Evolutionary conservation across 129 eudicot genomes (phyloP), one percentile per base, ranked within the genome.

Genomic region (Helichrysum umbraculigerum): DNA sequence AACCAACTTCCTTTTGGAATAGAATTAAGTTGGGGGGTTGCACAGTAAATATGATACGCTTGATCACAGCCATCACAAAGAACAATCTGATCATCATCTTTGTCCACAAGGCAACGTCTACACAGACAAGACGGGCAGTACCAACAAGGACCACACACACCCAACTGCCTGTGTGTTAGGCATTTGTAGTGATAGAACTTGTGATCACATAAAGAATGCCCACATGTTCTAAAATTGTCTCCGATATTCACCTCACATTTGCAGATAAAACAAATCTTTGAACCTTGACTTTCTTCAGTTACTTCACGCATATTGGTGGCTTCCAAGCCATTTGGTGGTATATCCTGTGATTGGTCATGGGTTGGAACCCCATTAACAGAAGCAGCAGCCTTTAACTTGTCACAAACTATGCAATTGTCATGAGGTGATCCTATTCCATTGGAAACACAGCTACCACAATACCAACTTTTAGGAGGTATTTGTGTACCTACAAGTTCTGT

Each of bases 41-140:
- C 79, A 78, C 98, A 94, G 70, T 88, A 91, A 16, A 83, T 84
- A 66, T 94, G 98, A 70, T 86, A 94, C 7, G 90, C 98, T 57
- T 89, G 87, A 86, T 94, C 98, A 76, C 98, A 91, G 10, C 89
- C 96, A 37, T 94, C 98, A 79, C 98, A 94, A 47, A 94, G 57
- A 37, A 94, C 90, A 28, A 94, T 89, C 72, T 87, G 83, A 63
- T 94, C 90, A 67, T 94, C 96, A 72, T 94, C 98, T 47, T 77
- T 75, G 76, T 94, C 97, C 39, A 77, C 63, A 22, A 89, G 86
- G 81, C 98, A 94, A 59, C 70, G 67, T 76, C 96, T 81, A 76
- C 98, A 94, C 35, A 94, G 83, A 85, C 98, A 94, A 16, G 92
- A 89, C 9, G 98, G 98, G 85, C 98, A 91, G 76, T 87, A 89